Conservation (phyloP, 1,284 basidiomycete genomes). For the Phenoliferia sp. region DNA sequence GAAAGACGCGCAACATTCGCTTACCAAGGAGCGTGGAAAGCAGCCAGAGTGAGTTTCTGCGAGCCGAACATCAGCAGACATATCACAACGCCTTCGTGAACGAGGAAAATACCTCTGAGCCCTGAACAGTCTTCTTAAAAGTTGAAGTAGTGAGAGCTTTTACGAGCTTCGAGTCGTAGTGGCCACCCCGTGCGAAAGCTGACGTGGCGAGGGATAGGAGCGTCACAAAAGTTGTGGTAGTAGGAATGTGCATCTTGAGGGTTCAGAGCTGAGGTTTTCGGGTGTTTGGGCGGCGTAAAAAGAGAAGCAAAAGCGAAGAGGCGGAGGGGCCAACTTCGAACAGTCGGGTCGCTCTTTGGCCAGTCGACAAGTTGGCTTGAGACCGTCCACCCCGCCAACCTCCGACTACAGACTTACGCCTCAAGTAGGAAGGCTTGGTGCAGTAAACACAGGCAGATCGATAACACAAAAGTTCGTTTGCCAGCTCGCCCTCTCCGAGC, state of each 20-base stretch:
- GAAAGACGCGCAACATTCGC: constrained; percentile 1
- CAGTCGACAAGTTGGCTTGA: no score
- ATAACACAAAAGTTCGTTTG: no score
- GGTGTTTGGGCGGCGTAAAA: background rate
- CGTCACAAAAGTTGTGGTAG: background rate
- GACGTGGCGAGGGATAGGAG: constrained; percentile 15
- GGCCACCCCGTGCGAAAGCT: constrained; percentile 6
- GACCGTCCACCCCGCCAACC: no score
- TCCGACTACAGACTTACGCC: no score
- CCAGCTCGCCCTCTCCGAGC: no score
- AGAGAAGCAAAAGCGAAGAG: background rate
- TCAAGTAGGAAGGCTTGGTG: no score
- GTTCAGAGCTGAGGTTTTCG: background rate
- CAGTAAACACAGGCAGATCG: no score
- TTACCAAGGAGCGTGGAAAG: constrained; percentile 45
- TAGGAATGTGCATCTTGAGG: background rate
- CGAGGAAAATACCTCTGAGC: constrained; percentile 8
- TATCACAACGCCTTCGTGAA: no score
- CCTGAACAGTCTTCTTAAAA: constrained; percentile 25
- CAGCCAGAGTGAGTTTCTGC: constrained; percentile 43
- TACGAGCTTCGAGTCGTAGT: constrained; percentile 23
- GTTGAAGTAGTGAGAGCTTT: constrained; percentile 17
- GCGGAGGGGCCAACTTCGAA: background rate
- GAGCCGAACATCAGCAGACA: no score
- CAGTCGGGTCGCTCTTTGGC: background rate